Conservation (phyloP, 2,329 filamentous ascomycete species). For the Biscogniauxia marginata region DNA sequence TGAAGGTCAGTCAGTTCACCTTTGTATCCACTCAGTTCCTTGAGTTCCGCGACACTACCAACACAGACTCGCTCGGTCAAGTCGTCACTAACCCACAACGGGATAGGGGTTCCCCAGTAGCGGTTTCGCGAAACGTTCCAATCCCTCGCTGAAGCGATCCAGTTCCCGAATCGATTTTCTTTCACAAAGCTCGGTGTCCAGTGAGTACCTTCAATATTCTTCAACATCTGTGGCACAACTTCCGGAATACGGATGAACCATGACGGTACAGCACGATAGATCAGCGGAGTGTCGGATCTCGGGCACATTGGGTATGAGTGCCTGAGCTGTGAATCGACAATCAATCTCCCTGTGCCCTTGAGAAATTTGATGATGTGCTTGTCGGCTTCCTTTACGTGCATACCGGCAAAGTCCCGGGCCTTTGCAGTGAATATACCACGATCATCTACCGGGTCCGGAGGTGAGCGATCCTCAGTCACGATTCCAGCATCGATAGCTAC, state of each 20-base stretch:
- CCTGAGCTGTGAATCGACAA: constrained; percentile 82
- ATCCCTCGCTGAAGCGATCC: constrained; percentile 87
- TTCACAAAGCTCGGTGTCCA: constrained; percentile 93
- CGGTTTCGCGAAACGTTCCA: constrained; percentile 95
- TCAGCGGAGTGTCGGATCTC: constrained; percentile 91
- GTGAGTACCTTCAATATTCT: constrained; percentile 83
- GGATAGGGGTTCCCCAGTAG: constrained; percentile 94
- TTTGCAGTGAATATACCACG: constrained; percentile 75
- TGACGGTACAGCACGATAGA: constrained; percentile 86
- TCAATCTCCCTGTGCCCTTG: constrained; percentile 71
- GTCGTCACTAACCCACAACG: constrained; percentile 89
- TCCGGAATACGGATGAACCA: constrained; percentile 92
- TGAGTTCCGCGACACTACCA: constrained; percentile 81
- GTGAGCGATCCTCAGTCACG: constrained; percentile 71
- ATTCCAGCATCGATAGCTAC: constrained; percentile 74
- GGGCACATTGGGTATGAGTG: constrained; percentile 95
- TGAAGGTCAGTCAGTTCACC: constrained; percentile 85
- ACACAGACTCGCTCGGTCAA: constrained; percentile 82
- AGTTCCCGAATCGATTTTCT: constrained; percentile 85
- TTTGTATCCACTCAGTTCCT: constrained; percentile 79
- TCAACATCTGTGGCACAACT: constrained; percentile 83
- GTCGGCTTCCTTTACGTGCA: constrained; percentile 89
- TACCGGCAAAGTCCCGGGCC: constrained; percentile 77
- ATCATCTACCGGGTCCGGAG: constrained; percentile 91
- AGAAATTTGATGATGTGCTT: constrained; percentile 90